A percentile compares a stretch with the other conserved stretches of the same genome.
These are phyloP conservation scores for Hymenoscyphus fructigenus DNA, from an alignment of 2,329 filamentous ascomycete genomes.

Conservation along the genomic window DNA sequence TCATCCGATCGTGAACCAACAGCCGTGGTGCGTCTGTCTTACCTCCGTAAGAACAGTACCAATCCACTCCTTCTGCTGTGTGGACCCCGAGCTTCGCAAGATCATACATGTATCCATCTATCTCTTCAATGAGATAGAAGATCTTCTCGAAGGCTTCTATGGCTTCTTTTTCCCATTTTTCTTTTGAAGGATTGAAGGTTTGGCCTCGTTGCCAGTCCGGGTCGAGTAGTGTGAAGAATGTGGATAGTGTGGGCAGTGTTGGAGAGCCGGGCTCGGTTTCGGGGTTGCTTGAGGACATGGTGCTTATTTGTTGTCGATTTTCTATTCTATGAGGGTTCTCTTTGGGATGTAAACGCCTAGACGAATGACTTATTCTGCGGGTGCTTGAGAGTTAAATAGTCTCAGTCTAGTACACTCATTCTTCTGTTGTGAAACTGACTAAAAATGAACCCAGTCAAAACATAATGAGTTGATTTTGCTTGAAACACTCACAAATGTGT, in stretches of 20 bases:
- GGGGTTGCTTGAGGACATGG: background rate
- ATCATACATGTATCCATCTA: background rate
- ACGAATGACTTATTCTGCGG: background rate
- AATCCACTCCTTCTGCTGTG: background rate
- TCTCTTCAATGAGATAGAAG: background rate
- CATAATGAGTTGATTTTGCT: background rate
- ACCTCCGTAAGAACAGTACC: background rate
- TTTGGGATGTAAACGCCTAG: background rate
- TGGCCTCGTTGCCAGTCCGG: background rate
- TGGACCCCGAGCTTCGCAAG: background rate
- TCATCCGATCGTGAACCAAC: background rate
- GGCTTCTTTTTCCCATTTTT: background rate
- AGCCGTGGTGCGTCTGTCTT: background rate
- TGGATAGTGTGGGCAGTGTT: background rate
- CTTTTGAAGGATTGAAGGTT: background rate
- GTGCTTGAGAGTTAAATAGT: background rate
- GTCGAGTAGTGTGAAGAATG: background rate
- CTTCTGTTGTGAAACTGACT: background rate
- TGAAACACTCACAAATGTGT: background rate
- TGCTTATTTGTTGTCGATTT: background rate
- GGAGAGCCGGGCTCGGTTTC: background rate
- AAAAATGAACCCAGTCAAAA: background rate
- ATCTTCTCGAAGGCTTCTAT: background rate
- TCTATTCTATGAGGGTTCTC: background rate
- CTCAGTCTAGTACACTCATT: background rate